Conservation (phyloP, 2,329 filamentous ascomycete species). For the Cadophora sp. region DNA sequence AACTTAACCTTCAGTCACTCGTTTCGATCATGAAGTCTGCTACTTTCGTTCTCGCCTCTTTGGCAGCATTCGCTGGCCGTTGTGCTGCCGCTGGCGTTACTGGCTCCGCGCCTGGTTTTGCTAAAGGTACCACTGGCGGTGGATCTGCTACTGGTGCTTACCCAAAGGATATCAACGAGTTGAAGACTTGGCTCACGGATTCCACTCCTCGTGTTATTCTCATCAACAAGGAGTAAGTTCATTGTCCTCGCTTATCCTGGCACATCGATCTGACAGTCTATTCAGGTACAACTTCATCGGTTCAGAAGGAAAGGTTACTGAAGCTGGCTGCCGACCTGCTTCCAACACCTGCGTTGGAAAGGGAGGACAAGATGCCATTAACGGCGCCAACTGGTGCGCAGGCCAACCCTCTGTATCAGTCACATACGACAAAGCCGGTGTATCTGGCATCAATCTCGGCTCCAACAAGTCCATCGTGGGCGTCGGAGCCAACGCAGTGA, state of each 20-base stretch:
- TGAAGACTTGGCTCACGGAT: constrained; percentile 65
- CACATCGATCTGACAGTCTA: neutral
- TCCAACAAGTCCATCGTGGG: constrained; percentile 43
- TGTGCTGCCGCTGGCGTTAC: constrained; percentile 18
- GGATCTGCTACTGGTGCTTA: constrained; percentile 59
- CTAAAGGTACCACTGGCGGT: constrained; percentile 62
- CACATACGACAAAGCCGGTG: constrained; percentile 38
- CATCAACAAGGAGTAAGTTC: constrained; percentile 54
- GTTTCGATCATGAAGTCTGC: constrained; percentile 19
- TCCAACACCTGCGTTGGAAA: constrained; percentile 50
- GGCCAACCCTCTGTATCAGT: constrained; percentile 22
- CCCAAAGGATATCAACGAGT: constrained; percentile 59
- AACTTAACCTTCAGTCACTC: constrained; percentile 15
- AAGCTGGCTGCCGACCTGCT: constrained; percentile 61
- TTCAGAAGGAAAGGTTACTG: constrained; percentile 49
- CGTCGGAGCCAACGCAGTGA: constrained; percentile 39
- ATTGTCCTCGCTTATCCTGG: neutral
- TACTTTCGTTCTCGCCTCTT: constrained; percentile 11
- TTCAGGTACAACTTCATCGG: constrained; percentile 57
- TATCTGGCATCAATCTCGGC: constrained; percentile 36
- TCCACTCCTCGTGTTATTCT: constrained; percentile 61
- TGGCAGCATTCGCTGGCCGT: constrained; percentile 18
- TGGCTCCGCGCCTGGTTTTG: constrained; percentile 34
- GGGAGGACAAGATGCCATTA: constrained; percentile 60
- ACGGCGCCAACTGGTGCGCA: constrained; percentile 49